These are phyloP conservation scores for Hypoxylon sp. DNA, from an alignment of 2,329 filamentous ascomycete species.

Conservation along the genomic window DNA sequence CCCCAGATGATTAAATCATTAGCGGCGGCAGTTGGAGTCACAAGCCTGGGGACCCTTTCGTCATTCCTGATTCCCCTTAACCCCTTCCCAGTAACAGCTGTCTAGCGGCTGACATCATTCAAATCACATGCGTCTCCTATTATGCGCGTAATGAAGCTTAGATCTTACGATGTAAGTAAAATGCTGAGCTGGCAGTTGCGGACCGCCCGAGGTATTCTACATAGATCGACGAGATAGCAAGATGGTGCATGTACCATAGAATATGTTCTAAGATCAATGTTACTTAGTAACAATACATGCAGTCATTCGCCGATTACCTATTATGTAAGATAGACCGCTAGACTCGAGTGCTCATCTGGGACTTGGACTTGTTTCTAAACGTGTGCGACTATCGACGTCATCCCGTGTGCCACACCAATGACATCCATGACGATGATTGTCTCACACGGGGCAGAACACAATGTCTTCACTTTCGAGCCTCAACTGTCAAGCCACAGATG, in stretches of 20 bases:
- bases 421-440: not conserved
- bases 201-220: constrained; percentile 1
- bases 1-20: constrained; percentile 17
- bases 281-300: constrained; percentile 32
- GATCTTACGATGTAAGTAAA: constrained; percentile 11
- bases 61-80: constrained; percentile 30
- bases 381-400: constrained; percentile 20
- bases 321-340: constrained; percentile 27
- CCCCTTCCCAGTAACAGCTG: constrained; percentile 23
- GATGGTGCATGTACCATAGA: constrained; percentile 7
- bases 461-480: constrained; percentile 26
- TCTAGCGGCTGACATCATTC: constrained; percentile 36
- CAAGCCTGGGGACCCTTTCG: constrained; percentile 28
- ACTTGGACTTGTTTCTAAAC: no score
- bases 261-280: not conserved
- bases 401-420: constrained; percentile 13
- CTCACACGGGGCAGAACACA: not conserved
- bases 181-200: constrained; percentile 3
- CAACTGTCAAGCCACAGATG: constrained; percentile 39
- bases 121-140: constrained; percentile 17
- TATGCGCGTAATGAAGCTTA: constrained; percentile 24
- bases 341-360: no score
- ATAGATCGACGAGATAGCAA: not conserved
- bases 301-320: constrained; percentile 32
- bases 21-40: constrained; percentile 29